Evolutionary conservation across 2,329 filamentous ascomycete species (phyloP), one percentile per base, ranked within the genome.

Genomic region (Epichloe typhina): DNA sequence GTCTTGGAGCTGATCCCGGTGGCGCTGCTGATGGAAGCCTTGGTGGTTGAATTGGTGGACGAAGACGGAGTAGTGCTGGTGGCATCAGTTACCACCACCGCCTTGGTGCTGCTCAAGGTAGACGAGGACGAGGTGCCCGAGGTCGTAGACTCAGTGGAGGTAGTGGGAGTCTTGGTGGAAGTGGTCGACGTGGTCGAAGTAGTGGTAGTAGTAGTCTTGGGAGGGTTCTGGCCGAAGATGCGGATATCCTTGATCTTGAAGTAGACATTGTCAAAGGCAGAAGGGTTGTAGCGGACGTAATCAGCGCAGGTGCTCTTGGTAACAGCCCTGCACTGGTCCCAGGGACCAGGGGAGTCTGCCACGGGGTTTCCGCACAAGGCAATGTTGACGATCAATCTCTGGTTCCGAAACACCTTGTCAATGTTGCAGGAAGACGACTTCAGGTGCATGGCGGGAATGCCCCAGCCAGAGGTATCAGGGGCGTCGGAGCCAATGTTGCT

Each of bases 361-460:
- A 64, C 81, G 1, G 83, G 85, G 58, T 82, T 77, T 17, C 86
- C 86, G 63, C 86, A 91, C 63, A 90, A 84, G 33, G 82, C 64
- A 43, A 86, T 86, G 69, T 88, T 80, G 58, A 89, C 76, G 50
- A 88, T 79, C 53, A 95, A 77, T 58, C 82, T 77, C 71, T 90
- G 77, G 60, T 82, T 70, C 54, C 68, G 69, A 65, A 93, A 85
- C 59, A 77, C 73, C 2, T 63, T 64, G 54, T 79, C 68, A 56
- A 88, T 79, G 55, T 88, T 70, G 66, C 88, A 94, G 39, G 59
- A 60, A 50, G 58, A 55, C 47, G 69, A 71, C 15, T 79, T 78
- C 1, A 88, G 83, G 19, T 72, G 69, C 12, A 83, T 80, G 3
- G 73, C 64, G 0, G 87, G 85, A 4, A 62, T 70, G 5, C 80